Conservation (phyloP, 371 early-diverging fungal genomes). For the Saksenaea oblongispora region DNA sequence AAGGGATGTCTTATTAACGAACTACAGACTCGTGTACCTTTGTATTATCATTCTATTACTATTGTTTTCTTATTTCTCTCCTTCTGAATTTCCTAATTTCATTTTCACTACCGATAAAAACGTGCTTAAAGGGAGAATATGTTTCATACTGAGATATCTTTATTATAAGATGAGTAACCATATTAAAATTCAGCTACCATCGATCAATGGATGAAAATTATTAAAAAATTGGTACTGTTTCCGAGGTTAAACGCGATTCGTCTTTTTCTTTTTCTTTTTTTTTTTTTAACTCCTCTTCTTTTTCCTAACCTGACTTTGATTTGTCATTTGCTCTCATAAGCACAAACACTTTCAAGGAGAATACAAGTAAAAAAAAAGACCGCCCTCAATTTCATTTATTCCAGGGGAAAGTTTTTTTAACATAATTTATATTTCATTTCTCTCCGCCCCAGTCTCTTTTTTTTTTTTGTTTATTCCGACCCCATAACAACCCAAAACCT, state of each 20-base stretch:
- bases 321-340: conserved; percentile 6
- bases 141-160: background rate
- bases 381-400: conserved; percentile 4
- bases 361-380: background rate
- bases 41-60: background rate
- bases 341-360: conserved; percentile 2
- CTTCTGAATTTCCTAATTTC: conserved; percentile 1
- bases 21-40: background rate
- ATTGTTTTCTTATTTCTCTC: background rate
- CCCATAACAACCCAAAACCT: too few relatives aligned
- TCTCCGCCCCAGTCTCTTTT: background rate
- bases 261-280: background rate
- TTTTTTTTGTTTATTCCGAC: background rate
- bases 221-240: conserved; percentile 1
- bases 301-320: conserved; percentile 1
- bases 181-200: background rate
- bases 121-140: background rate
- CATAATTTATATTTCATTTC: background rate
- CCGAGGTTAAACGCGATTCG: background rate
- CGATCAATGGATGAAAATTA: background rate
- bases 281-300: background rate
- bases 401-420: background rate
- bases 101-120: background rate
- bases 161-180: background rate
- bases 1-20: background rate